phyloP scores from a whole-genome alignment of 2,329 filamentous ascomycete species.

The Epichloe aotearoae region DNA sequence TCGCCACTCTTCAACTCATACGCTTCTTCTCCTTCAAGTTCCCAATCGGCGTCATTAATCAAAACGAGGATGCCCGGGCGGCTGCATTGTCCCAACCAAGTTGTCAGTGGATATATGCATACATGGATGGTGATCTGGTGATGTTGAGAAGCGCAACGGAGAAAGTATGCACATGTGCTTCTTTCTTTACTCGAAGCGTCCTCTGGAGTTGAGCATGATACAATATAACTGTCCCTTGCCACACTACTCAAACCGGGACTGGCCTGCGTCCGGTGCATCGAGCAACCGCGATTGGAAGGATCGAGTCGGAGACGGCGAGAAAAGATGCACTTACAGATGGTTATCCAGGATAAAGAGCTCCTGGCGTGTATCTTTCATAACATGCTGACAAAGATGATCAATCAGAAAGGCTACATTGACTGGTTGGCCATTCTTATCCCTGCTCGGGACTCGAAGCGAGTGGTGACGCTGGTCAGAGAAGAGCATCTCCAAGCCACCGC shows the following conservation, averaged over 20 bases:
- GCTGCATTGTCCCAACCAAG: conserved; percentile 30
- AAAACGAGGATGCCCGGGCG: conserved; percentile 91
- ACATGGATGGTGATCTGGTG: not conserved
- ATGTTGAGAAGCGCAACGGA: not conserved
- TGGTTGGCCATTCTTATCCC: conserved; percentile 42
- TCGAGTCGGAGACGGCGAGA: conserved; percentile 4
- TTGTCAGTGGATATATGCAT: conserved; percentile 10
- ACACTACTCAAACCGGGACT: not conserved
- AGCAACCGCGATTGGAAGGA: not conserved
- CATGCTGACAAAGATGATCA: conserved; percentile 60
- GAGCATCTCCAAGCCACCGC: conserved; percentile 87
- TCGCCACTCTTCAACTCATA: conserved; percentile 75
- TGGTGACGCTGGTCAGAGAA: conserved; percentile 75
- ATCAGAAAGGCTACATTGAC: conserved; percentile 67
- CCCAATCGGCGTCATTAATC: conserved; percentile 98
- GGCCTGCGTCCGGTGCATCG: not conserved
- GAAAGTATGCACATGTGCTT: not conserved
- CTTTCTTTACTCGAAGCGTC: not conserved
- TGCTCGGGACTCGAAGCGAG: conserved; percentile 52
- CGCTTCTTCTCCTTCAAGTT: conserved; percentile 84
- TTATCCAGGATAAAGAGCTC: conserved; percentile 83
- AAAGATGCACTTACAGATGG: conserved; percentile 58
- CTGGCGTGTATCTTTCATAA: conserved; percentile 75
- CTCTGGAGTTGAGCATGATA: not conserved
- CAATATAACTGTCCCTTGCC: not conserved